phyloP scores from a whole-genome alignment of 768 basidiomycete species.

The Calocybe gangraenosa region DNA sequence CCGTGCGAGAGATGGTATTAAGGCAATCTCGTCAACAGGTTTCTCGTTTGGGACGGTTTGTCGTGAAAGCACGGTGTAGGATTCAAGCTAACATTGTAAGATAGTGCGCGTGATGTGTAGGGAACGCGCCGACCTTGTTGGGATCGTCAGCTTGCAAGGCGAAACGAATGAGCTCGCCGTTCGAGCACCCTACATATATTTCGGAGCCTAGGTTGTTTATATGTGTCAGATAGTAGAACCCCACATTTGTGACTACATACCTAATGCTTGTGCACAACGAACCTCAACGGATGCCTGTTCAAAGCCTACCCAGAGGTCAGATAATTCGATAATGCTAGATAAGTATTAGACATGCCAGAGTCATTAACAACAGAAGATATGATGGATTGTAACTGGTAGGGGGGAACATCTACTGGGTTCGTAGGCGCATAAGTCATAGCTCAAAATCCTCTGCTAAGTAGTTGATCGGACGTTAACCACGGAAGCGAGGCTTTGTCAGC shows the following conservation, averaged over 20 bases:
- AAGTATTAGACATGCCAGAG: conserved; percentile 13
- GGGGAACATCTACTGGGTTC: conserved; percentile 50
- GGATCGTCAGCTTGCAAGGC: conserved; percentile 58
- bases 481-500: conserved; percentile 18
- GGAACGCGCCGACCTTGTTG: conserved; percentile 33
- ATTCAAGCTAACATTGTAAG: conserved; percentile 38
- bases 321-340: background rate
- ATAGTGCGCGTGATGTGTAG: background rate
- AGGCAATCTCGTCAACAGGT: conserved; percentile 74
- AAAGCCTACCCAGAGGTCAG: conserved; percentile 8
- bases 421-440: conserved; percentile 37
- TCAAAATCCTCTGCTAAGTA: conserved; percentile 9
- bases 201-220: conserved; percentile 57
- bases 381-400: conserved; percentile 53
- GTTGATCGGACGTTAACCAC: too few relatives aligned
- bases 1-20: conserved; percentile 72
- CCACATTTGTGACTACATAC: conserved; percentile 25
- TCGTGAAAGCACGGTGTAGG: conserved; percentile 64
- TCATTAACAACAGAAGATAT: conserved; percentile 32
- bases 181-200: conserved; percentile 81
- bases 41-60: conserved; percentile 67
- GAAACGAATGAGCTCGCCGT: conserved; percentile 82
- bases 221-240: too few relatives aligned
- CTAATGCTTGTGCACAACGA: conserved; percentile 56
- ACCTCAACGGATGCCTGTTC: conserved; percentile 23